A percentile compares a stretch with the other conserved stretches of the same genome.
phyloP scores from a whole-genome alignment of 139 green algal genomes.

The Gonium pectorale region DNA sequence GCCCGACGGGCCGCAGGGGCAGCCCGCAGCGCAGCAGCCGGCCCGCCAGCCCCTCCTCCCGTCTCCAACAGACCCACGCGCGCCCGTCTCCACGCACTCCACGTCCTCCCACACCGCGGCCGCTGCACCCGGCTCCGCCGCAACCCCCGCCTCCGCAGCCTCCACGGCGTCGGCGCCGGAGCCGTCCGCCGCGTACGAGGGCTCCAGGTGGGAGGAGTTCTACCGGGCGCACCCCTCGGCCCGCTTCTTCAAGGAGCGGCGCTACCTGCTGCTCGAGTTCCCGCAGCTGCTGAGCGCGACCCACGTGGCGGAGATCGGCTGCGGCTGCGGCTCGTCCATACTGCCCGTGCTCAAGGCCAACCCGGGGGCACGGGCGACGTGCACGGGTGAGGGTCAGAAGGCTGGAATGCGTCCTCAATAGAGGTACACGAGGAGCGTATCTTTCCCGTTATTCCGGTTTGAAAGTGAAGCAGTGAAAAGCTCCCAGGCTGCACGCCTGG shows the following conservation, averaged over 20 bases:
- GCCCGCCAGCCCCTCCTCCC: no score
- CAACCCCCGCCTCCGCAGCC: not conserved
- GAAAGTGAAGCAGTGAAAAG: no score
- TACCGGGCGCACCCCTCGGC: slow-evolving; percentile 71
- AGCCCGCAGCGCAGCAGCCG: no score
- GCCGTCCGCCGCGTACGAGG: not conserved
- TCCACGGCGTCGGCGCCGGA: not conserved
- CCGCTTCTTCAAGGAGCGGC: slow-evolving; percentile 80
- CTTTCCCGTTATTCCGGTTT: no score
- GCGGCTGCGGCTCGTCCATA: slow-evolving; percentile 74
- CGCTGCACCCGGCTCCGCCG: not conserved
- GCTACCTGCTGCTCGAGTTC: slow-evolving; percentile 83
- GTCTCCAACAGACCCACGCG: no score
- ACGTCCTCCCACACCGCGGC: not conserved
- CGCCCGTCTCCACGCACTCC: no score
- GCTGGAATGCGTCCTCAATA: not conserved
- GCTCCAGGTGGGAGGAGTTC: slow-evolving; percentile 74
- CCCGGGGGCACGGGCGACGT: slow-evolving; percentile 50
- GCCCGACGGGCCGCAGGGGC: no score
- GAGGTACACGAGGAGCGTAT: no score
- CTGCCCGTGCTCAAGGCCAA: slow-evolving; percentile 79
- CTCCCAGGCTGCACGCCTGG: no score
- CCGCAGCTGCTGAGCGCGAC: slow-evolving; percentile 51
- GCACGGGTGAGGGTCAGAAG: slow-evolving; percentile 33
- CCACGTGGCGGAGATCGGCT: slow-evolving; percentile 80